Percentiles rank a stretch among this genome's conserved stretches.
Evolutionary conservation across 768 basidiomycete species (phyloP).

Genomic region (Naganishia friedmannii): DNA sequence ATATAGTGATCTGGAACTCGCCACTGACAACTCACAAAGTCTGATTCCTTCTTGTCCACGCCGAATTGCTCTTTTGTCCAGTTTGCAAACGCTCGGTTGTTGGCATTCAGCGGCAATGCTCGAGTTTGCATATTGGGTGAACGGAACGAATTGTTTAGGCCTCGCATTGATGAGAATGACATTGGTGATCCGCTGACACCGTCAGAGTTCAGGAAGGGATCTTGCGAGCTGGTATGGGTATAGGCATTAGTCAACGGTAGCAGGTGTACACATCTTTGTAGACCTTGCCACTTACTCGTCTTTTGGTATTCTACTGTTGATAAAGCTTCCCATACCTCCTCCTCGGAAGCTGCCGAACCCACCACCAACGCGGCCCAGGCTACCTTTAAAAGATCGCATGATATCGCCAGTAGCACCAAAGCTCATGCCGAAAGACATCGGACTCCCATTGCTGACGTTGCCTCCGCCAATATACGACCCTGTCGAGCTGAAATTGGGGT

Average conservation of each 20-base stretch:
- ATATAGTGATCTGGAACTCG: neutral
- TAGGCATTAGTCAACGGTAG: neutral
- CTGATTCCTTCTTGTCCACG: slow-evolving; percentile 31
- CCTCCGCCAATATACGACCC: slow-evolving; percentile 15
- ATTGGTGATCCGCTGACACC: slow-evolving; percentile 8
- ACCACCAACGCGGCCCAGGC: slow-evolving; percentile 9
- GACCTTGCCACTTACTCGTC: slow-evolving; percentile 23
- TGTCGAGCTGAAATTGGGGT: slow-evolving; percentile 20
- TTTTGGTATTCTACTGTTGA: slow-evolving; percentile 21
- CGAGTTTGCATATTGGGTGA: slow-evolving; percentile 23
- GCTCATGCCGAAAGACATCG: slow-evolving; percentile 33
- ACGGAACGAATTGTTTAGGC: slow-evolving; percentile 29
- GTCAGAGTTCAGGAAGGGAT: neutral
- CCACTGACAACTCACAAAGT: slow-evolving; percentile 21
- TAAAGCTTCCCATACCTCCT: slow-evolving; percentile 25
- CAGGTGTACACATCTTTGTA: neutral
- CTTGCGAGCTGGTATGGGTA: neutral
- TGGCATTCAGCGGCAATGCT: slow-evolving; percentile 6
- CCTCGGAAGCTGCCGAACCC: slow-evolving; percentile 28
- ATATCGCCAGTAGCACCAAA: slow-evolving; percentile 24
- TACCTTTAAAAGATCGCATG: slow-evolving; percentile 15
- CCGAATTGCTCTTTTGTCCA: slow-evolving; percentile 22
- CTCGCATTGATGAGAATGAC: slow-evolving; percentile 30
- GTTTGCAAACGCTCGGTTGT: slow-evolving; percentile 11
- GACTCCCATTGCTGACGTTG: slow-evolving; percentile 20